Evolutionary conservation across 2,329 filamentous ascomycete genomes (phyloP), one percentile per base, ranked within the genome.

Genomic region (Lecanosticta acicola): DNA sequence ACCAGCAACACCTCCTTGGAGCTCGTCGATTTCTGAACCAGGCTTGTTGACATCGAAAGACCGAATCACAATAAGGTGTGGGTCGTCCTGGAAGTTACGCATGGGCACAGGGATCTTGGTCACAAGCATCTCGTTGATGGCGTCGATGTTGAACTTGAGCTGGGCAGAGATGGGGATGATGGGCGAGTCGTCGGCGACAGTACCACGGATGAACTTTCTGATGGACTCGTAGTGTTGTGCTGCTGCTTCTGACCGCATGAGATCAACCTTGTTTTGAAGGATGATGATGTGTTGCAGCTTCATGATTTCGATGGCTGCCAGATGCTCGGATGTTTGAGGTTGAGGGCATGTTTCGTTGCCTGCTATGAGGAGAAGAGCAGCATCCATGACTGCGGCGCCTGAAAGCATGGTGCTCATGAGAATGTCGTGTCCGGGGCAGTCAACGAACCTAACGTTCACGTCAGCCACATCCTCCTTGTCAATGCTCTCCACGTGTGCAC

Each of bases 321-420:
- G 78, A 78, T 98, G 93, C 75, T 98, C 93, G 18, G 91, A 96
- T 14, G 93, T 98, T 73, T 98, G 93, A 41, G 93, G 93, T 71
- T 98, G 93, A 26, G 93, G 93, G 75, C 93, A 97, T 42, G 87
- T 83, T 84, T 98, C 93, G 75, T 98, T 98, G 68, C 93, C 93
- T 52, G 93, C 93, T 67, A 98, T 96, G 44, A 98, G 79, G 45
- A 98, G 81, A 50, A 98, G 80, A 14, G 93, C 93, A 56, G 93
- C 93, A 72, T 98, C 93, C 93, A 98, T 98, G 79, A 98, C 93
- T 55, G 93, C 93, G 61, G 93, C 93, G 65, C 93, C 93, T 66
- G 93, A 98, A 78, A 98, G 84, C 93, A 98, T 98, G 62, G 93
- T 98, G 73, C 91, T 97, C 93, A 98, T 98, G 69, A 98, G 90